phyloP scores from a whole-genome alignment of 2,329 filamentous ascomycete species.

The Arachnopeziza araneosa region DNA sequence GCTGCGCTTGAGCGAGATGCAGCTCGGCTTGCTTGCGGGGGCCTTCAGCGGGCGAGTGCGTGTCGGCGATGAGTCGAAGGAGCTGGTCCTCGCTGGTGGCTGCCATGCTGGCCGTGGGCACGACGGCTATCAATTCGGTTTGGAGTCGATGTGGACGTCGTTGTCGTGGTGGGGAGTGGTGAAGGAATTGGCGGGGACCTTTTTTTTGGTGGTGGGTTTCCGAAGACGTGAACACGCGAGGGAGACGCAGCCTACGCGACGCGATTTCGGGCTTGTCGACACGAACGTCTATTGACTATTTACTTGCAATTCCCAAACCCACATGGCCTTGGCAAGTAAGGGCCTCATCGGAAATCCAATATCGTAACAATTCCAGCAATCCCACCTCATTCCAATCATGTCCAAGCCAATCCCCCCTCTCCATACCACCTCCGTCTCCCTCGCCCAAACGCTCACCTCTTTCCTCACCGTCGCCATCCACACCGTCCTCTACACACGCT shows the following conservation, averaged over 20 bases:
- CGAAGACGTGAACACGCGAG: neutral
- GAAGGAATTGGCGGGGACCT: neutral
- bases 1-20: slow-evolving; percentile 36
- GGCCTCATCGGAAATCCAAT: no score
- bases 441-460: slow-evolving; percentile 54
- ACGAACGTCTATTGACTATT: neutral
- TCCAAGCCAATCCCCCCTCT: neutral
- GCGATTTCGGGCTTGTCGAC: neutral
- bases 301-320: neutral
- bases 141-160: neutral
- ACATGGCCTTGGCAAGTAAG: no score
- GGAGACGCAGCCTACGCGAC: neutral
- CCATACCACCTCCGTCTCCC: slow-evolving; percentile 39
- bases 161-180: neutral
- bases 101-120: slow-evolving; percentile 15
- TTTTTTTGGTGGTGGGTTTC: neutral
- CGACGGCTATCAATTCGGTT: neutral
- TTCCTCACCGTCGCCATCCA: slow-evolving; percentile 67
- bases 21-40: slow-evolving; percentile 80
- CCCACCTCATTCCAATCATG: neutral
- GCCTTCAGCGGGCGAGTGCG: slow-evolving; percentile 69
- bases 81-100: slow-evolving; percentile 83
- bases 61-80: slow-evolving; percentile 79
- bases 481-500: slow-evolving; percentile 63
- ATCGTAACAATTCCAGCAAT: neutral